Base-by-base conservation (phyloP, 2,329 filamentous ascomycete genomes). In the Colletotrichum salicis region DNA sequence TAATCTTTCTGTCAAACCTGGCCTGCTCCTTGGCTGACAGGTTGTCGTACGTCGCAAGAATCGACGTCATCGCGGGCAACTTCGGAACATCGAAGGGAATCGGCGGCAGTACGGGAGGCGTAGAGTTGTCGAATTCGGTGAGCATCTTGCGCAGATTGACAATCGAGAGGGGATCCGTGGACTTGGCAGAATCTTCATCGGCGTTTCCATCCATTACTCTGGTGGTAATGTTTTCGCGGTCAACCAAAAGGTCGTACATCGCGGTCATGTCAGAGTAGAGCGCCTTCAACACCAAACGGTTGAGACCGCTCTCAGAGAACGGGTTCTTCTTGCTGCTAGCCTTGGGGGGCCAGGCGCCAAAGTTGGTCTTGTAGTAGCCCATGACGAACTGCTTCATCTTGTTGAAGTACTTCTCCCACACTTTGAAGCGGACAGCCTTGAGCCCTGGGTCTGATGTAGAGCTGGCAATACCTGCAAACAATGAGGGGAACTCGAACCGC, bases 281-380 rank as follows among this genome's bases (percentile, higher is more conserved):
- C 55, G 94, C 91, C 78, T 91, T 90, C 54, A 98, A 85, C 6
- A 97, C 94, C 56, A 94, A 83, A 29, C 96, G 89, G 80, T 98
- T 98, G 27, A 98, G 86, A 0, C 96, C 96, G 75, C 91, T 93
- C 76, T 95, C 94, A 33, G 93, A 92, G 74, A 97, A 94, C 1
- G 92, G 89, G 79, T 97, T 97, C 87, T 97, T 97, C 86, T 97
- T 97, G 76, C 91, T 96, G 77, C 89, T 93, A 2, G 95, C 94
- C 80, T 96, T 97, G 10, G 96, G 96, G 2, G 96, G 95, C 96
- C 96, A 97, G 79, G 87, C 91, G 24, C 88, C 88, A 67, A 91
- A 88, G 4, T 84, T 83, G 13, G 83, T 78, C 79, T 89, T 91
- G 79, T 90, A 90, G 80, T 95, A 92, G 74, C 86, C 84, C 62